Percentiles rank a stretch among this genome's conserved stretches.
Conservation (phyloP, 371 early-diverging fungal genomes). For the Haplosporangium sp. region DNA sequence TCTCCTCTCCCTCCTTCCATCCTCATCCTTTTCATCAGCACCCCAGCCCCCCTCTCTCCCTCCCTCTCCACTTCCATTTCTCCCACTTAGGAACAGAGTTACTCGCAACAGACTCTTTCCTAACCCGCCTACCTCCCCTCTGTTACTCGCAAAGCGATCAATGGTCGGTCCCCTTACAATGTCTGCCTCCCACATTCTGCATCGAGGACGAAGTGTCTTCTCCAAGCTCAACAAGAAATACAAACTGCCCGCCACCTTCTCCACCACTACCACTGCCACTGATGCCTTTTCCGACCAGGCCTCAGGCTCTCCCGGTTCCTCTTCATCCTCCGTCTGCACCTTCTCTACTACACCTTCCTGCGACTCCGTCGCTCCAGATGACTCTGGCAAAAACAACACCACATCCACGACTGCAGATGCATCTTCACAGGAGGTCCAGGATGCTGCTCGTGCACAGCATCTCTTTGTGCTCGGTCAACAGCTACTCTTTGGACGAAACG, state of each 20-base stretch:
- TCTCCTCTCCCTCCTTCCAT: not conserved
- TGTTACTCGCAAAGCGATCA: slow-evolving; percentile 1
- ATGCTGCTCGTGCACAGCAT: slow-evolving; percentile 29
- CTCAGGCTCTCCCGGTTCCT: not conserved
- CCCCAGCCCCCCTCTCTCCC: no score
- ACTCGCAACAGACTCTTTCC: not conserved
- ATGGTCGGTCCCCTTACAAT: slow-evolving; percentile 39
- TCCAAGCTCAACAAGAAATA: slow-evolving; percentile 54
- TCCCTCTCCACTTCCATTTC: no score
- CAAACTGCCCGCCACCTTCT: slow-evolving; percentile 29
- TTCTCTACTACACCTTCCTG: slow-evolving; percentile 25
- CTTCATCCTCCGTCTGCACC: slow-evolving; percentile 17
- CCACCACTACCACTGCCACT: slow-evolving; percentile 15
- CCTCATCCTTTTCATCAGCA: not conserved
- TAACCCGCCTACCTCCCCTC: not conserved
- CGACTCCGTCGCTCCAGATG: slow-evolving; percentile 18
- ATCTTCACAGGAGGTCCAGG: slow-evolving; percentile 23
- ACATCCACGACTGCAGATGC: slow-evolving; percentile 3
- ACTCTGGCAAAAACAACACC: slow-evolving; percentile 15
- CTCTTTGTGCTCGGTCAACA: slow-evolving; percentile 61
- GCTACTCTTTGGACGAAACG: slow-evolving; percentile 69
- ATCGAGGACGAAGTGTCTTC: slow-evolving; percentile 47
- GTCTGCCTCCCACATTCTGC: slow-evolving; percentile 48
- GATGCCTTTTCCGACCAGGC: slow-evolving; percentile 1
- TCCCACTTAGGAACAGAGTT: slow-evolving; percentile 2